phyloP scores from a whole-genome alignment of 768 basidiomycete species.

The Chlorophyllum brunneum region DNA sequence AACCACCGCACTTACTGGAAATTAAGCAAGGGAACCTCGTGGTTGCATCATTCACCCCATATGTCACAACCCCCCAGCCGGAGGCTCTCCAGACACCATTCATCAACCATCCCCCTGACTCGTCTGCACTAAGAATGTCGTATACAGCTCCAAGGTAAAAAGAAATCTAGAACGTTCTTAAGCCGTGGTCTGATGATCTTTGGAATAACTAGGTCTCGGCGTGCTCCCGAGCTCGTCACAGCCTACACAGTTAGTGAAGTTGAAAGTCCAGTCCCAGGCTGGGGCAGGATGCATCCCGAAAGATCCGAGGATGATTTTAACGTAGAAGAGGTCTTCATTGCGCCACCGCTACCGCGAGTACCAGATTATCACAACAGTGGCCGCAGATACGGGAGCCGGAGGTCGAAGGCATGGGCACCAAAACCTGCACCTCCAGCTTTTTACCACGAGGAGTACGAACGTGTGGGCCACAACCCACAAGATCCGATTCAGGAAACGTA shows the following conservation, averaged over 20 bases:
- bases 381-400: background rate
- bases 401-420: background rate
- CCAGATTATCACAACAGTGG: constrained; percentile 3
- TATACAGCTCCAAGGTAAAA: background rate
- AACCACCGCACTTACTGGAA: no score
- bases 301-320: background rate
- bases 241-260: constrained; percentile 10
- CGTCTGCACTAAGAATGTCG: no score
- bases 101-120: no score
- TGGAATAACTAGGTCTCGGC: background rate
- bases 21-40: background rate
- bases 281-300: background rate
- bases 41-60: no score
- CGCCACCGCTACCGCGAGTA: constrained; percentile 7
- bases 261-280: background rate
- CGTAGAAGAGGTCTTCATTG: constrained; percentile 7
- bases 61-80: no score
- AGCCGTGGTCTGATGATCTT: background rate
- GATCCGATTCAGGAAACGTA: background rate
- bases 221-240: background rate
- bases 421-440: background rate
- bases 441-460: background rate
- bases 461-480: background rate
- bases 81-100: no score
- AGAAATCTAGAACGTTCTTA: no score